Evolutionary conservation across 2,329 filamentous ascomycete species (phyloP).

Genomic region (Parastagonospora avenae): DNA sequence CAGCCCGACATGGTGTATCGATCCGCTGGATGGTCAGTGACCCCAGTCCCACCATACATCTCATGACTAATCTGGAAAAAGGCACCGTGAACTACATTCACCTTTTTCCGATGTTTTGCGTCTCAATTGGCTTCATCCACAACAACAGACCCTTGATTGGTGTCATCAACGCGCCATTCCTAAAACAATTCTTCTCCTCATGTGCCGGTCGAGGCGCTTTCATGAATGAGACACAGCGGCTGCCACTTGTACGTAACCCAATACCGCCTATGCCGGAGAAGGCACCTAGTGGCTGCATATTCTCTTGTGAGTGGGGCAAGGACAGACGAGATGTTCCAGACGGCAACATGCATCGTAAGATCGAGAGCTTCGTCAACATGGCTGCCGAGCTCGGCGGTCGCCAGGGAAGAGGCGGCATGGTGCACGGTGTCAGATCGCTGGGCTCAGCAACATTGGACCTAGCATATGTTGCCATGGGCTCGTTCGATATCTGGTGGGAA

Average conservation of each 20-base stretch:
- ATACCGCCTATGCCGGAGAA: conserved; percentile 66
- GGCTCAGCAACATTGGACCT: conserved; percentile 75
- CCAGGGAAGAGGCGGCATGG: conserved; percentile 74
- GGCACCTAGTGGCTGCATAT: conserved; percentile 72
- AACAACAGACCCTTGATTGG: conserved; percentile 67
- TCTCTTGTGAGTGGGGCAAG: conserved; percentile 81
- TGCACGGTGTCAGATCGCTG: conserved; percentile 74
- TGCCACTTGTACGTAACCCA: conserved; percentile 68
- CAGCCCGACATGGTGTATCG: conserved; percentile 74
- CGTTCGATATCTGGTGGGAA: conserved; percentile 84
- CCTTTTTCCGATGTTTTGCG: conserved; percentile 80
- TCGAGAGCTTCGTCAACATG: conserved; percentile 77
- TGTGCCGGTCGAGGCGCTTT: conserved; percentile 70
- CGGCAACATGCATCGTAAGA: conserved; percentile 72
- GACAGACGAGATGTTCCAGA: conserved; percentile 69
- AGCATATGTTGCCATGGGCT: conserved; percentile 75
- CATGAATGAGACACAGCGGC: conserved; percentile 66
- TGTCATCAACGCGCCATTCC: conserved; percentile 73
- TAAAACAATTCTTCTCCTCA: conserved; percentile 71
- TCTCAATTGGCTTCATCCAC: conserved; percentile 73
- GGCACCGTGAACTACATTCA: conserved; percentile 81
- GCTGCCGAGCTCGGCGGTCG: conserved; percentile 68
- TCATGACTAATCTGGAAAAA: conserved; percentile 20
- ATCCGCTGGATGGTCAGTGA: conserved; percentile 70
- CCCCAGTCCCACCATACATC: not conserved